phyloP scores from a whole-genome alignment of 208 protist species.

The Jaenimonas drosophilae region DNA sequence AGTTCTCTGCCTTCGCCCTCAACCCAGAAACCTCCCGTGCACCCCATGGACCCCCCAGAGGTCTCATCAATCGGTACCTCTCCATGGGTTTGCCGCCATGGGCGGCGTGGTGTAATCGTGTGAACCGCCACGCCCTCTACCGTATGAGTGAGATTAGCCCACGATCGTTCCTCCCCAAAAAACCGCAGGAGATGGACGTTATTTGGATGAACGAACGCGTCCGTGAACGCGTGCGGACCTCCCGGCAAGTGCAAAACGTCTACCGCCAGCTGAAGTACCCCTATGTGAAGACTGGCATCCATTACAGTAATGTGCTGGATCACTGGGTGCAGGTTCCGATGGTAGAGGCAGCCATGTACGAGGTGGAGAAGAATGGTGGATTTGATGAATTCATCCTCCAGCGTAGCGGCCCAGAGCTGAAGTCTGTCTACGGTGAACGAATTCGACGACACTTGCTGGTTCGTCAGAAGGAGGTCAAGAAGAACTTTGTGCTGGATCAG shows the following conservation, averaged over 20 bases:
- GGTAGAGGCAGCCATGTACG: constrained; percentile 85
- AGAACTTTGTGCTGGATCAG: constrained; percentile 84
- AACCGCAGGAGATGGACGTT: constrained; percentile 84
- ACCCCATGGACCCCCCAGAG: constrained; percentile 72
- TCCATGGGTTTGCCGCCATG: constrained; percentile 86
- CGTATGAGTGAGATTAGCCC: constrained; percentile 74
- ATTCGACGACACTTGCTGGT: constrained; percentile 83
- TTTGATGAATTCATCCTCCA: constrained; percentile 90
- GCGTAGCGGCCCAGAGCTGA: constrained; percentile 62
- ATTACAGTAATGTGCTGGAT: constrained; percentile 76
- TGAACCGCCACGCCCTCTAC: constrained; percentile 80
- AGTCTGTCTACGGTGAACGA: constrained; percentile 85
- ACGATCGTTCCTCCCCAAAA: constrained; percentile 63
- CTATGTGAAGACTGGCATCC: constrained; percentile 82
- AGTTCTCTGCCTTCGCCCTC: constrained; percentile 75
- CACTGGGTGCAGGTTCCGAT: constrained; percentile 91
- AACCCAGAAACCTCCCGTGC: constrained; percentile 76
- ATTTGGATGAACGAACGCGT: constrained; percentile 89
- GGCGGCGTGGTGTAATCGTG: constrained; percentile 83
- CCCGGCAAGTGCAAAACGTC: constrained; percentile 78
- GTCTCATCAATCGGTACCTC: constrained; percentile 84
- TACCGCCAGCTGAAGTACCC: constrained; percentile 88
- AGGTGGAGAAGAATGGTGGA: constrained; percentile 80
- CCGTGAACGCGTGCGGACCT: constrained; percentile 81
- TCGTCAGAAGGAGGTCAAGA: constrained; percentile 83